These are phyloP conservation scores for Leishmania major DNA, from an alignment of 208 protist genomes.

Conservation along the genomic window DNA sequence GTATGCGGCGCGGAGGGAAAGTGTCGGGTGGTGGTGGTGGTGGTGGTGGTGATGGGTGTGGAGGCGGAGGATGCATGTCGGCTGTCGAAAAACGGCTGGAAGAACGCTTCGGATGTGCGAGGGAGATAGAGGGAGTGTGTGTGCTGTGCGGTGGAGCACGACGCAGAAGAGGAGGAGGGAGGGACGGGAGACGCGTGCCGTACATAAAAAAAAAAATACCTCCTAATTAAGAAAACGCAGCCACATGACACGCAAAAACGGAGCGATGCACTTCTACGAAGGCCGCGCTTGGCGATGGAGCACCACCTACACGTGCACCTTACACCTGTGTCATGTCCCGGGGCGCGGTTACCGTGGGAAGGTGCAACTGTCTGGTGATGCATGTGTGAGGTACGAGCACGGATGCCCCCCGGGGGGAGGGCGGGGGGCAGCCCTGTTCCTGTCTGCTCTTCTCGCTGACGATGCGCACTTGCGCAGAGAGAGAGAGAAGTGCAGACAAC, in stretches of 20 bases:
- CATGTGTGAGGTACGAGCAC: not conserved
- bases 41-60: not conserved
- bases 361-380: not conserved
- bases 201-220: not conserved
- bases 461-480: no score
- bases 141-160: not conserved
- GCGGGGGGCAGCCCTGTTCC: not conserved
- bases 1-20: not conserved
- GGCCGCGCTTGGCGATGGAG: not conserved
- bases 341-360: not conserved
- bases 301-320: not conserved
- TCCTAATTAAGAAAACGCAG: not conserved
- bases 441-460: not conserved
- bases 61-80: not conserved
- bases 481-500: not conserved
- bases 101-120: not conserved
- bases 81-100: not conserved
- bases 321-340: not conserved
- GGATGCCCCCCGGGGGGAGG: not conserved
- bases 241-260: not conserved
- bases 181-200: not conserved
- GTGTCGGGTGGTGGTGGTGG: not conserved
- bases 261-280: not conserved
- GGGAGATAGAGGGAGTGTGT: not conserved
- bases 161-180: not conserved